Conservation (phyloP, 2,329 filamentous ascomycete genomes). For the Fusarium anguioides region DNA sequence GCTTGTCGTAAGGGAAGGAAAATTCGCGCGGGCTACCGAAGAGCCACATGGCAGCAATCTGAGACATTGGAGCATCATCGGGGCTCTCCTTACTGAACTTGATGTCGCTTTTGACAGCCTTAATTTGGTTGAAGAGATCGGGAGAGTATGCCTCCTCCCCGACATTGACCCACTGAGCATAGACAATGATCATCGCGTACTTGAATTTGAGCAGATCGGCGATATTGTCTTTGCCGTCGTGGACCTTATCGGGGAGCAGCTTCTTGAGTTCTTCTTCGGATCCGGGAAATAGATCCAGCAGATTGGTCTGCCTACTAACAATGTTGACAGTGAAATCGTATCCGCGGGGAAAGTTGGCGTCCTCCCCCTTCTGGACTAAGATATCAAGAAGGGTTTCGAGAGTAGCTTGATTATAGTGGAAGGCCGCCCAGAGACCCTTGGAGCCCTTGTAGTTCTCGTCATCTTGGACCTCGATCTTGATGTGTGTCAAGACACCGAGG, state of each 20-base stretch:
- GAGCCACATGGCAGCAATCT: conserved; percentile 50
- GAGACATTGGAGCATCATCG: neutral
- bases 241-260: neutral
- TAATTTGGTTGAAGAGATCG: neutral
- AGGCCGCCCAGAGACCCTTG: neutral
- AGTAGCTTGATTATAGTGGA: neutral
- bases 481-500: conserved; percentile 56
- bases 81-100: neutral
- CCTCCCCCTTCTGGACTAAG: neutral
- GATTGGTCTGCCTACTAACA: neutral
- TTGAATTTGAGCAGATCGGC: conserved; percentile 8
- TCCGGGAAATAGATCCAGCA: neutral
- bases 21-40: conserved; percentile 59
- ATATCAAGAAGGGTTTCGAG: neutral
- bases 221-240: conserved; percentile 25
- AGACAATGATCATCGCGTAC: neutral
- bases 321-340: conserved; percentile 1
- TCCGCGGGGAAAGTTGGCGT: neutral
- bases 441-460: neutral
- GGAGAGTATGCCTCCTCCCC: neutral
- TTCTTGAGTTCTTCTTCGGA: neutral
- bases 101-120: neutral
- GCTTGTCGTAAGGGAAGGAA: conserved; percentile 59
- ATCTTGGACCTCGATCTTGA: neutral
- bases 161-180: neutral